A percentile compares a stretch with the other conserved stretches of the same genome.
These are phyloP conservation scores for Sistotremastrum suecicum DNA, from an alignment of 768 basidiomycete genomes.

Conservation along the genomic window DNA sequence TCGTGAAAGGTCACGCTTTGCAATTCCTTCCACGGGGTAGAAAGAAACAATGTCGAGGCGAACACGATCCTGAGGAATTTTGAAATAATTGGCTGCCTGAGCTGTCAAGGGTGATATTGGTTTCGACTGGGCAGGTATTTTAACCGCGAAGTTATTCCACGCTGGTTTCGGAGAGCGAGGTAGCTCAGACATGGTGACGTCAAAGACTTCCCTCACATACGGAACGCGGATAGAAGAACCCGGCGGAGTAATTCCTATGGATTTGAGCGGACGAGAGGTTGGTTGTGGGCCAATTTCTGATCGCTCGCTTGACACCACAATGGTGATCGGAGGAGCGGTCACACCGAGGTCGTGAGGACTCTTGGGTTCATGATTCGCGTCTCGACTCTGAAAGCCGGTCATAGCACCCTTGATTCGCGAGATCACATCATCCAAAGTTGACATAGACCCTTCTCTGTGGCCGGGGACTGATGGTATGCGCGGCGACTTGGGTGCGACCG, in stretches of 20 bases:
- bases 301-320: too few species aligned
- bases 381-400: constrained; percentile 4
- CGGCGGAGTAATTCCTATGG: too few species aligned
- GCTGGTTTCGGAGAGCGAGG: constrained; percentile 32
- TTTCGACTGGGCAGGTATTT: constrained; percentile 31
- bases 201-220: constrained; percentile 23
- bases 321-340: too few species aligned
- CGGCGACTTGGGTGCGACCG: too few species aligned
- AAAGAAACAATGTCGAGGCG: constrained; percentile 59
- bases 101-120: constrained; percentile 31
- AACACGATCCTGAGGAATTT: constrained; percentile 20
- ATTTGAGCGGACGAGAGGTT: too few species aligned
- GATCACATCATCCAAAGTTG: constrained; percentile 69
- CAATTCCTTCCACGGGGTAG: constrained; percentile 54
- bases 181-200: constrained; percentile 32
- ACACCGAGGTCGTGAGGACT: too few species aligned
- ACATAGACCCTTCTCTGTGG: constrained; percentile 42
- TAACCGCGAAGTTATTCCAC: constrained; percentile 26
- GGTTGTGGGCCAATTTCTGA: too few species aligned
- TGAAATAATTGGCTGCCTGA: constrained; percentile 33
- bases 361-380: background rate
- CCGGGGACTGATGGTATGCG: background rate
- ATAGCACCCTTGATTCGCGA: constrained; percentile 76
- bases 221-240: too few species aligned
- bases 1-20: constrained; percentile 40